Base-by-base conservation (phyloP, 2,329 filamentous ascomycete species). In the Ophiostoma australiae region DNA sequence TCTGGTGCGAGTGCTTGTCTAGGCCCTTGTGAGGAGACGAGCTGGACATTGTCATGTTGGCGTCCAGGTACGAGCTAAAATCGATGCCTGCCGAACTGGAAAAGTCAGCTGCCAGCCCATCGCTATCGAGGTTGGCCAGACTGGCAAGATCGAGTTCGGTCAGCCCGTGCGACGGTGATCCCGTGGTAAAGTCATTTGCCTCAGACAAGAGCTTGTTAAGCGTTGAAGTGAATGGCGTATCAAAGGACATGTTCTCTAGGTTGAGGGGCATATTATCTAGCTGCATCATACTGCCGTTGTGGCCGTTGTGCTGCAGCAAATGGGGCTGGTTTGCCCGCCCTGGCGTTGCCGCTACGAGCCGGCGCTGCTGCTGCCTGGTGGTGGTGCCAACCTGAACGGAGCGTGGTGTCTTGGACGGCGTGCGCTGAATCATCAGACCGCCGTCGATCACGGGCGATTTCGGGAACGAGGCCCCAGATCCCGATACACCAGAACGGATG, bases 131-230 rank as follows among this genome's bases (percentile, higher is more conserved):
- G n/a, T 78, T 75, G 4, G 80, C 80, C 41, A 84, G 73, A 71
- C 73, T 78, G 69, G 76, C 77, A 37, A 85, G 76, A 71, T 85
- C 83, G 13, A 86, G 74, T 58, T 84, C 81, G 35, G 77, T 78
- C 44, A 81, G 75, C 41, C 79, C 78, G 52, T 80, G 77, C 71
- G 78, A 81, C 48, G 78, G 76, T 35, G 79, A 79, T 1, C 76
- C 81, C 73, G 75, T 80, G 11, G 78, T 80, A 75, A 86, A 83
- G 63, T 82, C 77, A 70, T 83, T 81, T 11, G 81, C 81, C 72
- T 89, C 86, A 8, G 85, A 88, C 27, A 91, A 81, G 72, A 92
- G 82, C 75, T 90, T 85, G 74, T 85, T 86, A 48, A 92, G 83
- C 31, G 52, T 58, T 7, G 85, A 83, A 1, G 87, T 88, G 76